Percentiles rank a stretch among this genome's conserved stretches.
Evolutionary conservation across 2,329 filamentous ascomycete genomes (phyloP).

Genomic region (Metarhizium rileyi): DNA sequence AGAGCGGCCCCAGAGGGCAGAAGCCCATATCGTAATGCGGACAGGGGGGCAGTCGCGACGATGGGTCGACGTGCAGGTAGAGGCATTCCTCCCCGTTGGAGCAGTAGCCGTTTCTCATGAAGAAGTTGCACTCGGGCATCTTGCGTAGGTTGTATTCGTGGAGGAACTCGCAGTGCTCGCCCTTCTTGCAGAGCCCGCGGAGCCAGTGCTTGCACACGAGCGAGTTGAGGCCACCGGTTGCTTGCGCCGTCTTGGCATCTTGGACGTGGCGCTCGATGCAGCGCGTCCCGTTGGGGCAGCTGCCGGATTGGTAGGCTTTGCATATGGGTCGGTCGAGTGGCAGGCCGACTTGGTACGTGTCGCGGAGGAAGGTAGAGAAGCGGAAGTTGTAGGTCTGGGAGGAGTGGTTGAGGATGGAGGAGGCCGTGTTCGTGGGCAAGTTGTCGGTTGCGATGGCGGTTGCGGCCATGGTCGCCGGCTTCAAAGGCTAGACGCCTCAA

Average conservation of each 20-base stretch:
- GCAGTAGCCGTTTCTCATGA: conserved; percentile 86
- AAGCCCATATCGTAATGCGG: conserved; percentile 93
- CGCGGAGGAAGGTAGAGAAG: conserved; percentile 77
- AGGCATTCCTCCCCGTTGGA: conserved; percentile 95
- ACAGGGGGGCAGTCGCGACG: conserved; percentile 68
- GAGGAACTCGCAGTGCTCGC: conserved; percentile 90
- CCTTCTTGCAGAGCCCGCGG: conserved; percentile 94
- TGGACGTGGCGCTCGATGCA: conserved; percentile 75
- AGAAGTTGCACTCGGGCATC: conserved; percentile 98
- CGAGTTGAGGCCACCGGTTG: conserved; percentile 53
- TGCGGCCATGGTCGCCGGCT: conserved; percentile 17
- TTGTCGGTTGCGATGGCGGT: conserved; percentile 20
- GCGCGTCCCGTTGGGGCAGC: conserved; percentile 74
- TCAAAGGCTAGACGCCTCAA: not conserved
- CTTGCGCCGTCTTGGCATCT: conserved; percentile 21
- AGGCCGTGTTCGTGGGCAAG: conserved; percentile 16
- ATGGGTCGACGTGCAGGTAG: conserved; percentile 81
- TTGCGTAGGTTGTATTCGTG: conserved; percentile 98
- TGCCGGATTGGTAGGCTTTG: conserved; percentile 74
- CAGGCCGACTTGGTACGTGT: conserved; percentile 77
- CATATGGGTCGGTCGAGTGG: conserved; percentile 71
- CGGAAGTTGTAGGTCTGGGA: conserved; percentile 58
- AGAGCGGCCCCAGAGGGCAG: conserved; percentile 80
- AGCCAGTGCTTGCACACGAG: conserved; percentile 99
- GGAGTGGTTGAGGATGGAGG: conserved; percentile 47